Percentiles rank a stretch among this genome's conserved stretches.
These are phyloP conservation scores for Suhomyces chickasaworum DNA, from an alignment of 1,139 yeast species.

Conservation along the genomic window DNA sequence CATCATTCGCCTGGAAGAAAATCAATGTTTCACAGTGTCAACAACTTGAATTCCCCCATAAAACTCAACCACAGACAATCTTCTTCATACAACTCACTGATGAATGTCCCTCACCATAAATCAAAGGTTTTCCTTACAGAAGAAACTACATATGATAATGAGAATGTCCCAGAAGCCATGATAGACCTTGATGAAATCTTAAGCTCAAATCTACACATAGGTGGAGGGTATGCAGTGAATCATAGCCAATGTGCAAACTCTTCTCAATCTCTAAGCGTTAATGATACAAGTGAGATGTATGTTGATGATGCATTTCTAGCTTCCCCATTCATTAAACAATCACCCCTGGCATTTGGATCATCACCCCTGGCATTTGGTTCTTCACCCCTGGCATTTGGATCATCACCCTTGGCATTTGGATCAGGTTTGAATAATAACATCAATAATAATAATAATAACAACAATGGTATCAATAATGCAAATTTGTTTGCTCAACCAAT, in stretches of 20 bases:
- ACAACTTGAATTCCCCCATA: constrained; percentile 41
- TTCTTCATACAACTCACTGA: constrained; percentile 19
- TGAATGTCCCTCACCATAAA: constrained; percentile 19
- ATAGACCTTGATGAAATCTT: constrained; percentile 65
- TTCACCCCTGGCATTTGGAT: constrained; percentile 22
- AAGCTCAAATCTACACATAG: constrained; percentile 41
- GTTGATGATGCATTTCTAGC: constrained; percentile 37
- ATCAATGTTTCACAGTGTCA: constrained; percentile 13
- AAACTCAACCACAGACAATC: constrained; percentile 30
- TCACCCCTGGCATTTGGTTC: neutral
- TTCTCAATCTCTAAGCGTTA: constrained; percentile 42
- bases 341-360: constrained; percentile 21
- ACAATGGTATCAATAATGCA: neutral
- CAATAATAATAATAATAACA: neutral
- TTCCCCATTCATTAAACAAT: constrained; percentile 35
- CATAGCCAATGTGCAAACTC: constrained; percentile 13
- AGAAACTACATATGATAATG: constrained; percentile 32
- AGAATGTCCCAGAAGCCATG: constrained; percentile 60
- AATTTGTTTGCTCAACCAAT: constrained; percentile 36
- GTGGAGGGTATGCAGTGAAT: constrained; percentile 18
- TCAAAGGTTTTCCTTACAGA: constrained; percentile 37
- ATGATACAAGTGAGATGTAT: constrained; percentile 43
- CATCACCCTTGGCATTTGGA: neutral
- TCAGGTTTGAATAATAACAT: neutral
- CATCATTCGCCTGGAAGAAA: constrained; percentile 16